Conservation (phyloP, 805 yeast genomes). For the Kazachstania psychrophila region DNA sequence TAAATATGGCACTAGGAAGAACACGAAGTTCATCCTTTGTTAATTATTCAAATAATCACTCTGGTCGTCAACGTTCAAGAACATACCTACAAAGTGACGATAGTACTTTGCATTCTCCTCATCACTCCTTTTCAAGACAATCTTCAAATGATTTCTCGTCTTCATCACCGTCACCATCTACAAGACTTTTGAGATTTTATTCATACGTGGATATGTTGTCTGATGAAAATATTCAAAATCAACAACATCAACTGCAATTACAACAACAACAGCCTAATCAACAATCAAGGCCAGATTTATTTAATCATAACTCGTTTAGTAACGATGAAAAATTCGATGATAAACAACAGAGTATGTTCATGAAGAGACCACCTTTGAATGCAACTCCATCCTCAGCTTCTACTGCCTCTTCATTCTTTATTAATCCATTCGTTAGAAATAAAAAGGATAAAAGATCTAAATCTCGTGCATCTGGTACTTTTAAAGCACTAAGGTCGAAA, state of each 20-base stretch:
- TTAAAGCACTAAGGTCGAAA: conserved; percentile 1
- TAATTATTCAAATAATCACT: background rate
- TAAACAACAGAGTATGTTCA: background rate
- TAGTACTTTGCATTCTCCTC: too few relatives aligned
- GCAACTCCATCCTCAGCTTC: background rate
- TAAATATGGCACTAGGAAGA: conserved; percentile 24
- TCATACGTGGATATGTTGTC: conserved; percentile 74
- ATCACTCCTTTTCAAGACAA: background rate
- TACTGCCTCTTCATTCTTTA: background rate
- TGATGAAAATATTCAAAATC: conserved; percentile 34
- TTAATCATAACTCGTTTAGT: background rate
- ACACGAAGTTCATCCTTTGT: background rate
- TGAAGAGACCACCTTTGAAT: background rate
- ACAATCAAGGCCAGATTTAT: background rate
- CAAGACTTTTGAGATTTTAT: conserved; percentile 38
- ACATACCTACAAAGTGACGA: background rate
- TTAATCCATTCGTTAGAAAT: conserved; percentile 2
- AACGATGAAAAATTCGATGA: background rate
- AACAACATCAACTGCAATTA: conserved; percentile 1
- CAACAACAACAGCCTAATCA: background rate
- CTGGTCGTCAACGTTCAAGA: background rate
- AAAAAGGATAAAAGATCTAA: background rate
- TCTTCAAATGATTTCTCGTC: background rate
- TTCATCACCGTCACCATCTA: conserved; percentile 7
- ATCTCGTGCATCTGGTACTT: background rate